Base-by-base conservation (phyloP, 306 rosid genomes). In the Prunus campanulata region DNA sequence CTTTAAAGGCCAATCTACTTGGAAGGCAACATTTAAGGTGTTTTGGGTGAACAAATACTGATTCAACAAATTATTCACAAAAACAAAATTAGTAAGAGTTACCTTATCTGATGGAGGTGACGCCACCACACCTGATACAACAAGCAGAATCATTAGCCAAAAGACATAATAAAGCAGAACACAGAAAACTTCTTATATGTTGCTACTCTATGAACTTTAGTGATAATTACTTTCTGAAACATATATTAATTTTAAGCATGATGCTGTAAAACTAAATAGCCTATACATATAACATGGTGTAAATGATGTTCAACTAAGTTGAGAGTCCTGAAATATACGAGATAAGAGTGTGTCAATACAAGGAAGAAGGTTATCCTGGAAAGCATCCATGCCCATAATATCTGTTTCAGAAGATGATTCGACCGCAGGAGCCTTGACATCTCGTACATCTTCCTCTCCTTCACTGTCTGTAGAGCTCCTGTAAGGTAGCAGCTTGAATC, bases 331-430 rank as follows among this genome's bases (percentile, higher is more conserved):
- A 39, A 48, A 24, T 19, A 70, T 12, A 63, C 4, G 27, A 72
- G 62, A 20, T 65, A 66, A 66, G 67, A n/a, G 51, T 46, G 54
- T 42, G 48, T 63, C 65, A 35, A 68, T 88, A 95, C 99, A 96
- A 47, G 87, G 72, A 70, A 68, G 82, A 74, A 67, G 76, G 81
- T 88, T 86, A 78, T 83, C 86, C 75, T 50, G 90, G 47, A 85
- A 86, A 63, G 82, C 82, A 81, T 83, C 81, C 54, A 92, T 85
- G 81, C 87, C 91, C 97, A 95, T 83, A 65, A 87, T 72, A 82
- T 83, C 88, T 70, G 93, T 91, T 75, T 90, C 93, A 76, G 97
- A 85, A 60, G 96, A 92, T 65, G 96, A 91, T 79, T 87, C 93
- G 44, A 77, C 66, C 29, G 85, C 59, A 3, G 50, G 74, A 77